Percentiles rank a stretch among this genome's conserved stretches.
Evolutionary conservation across 164 flowering plant genomes (phyloP).

Genomic region (Chimonanthus salicifolius): DNA sequence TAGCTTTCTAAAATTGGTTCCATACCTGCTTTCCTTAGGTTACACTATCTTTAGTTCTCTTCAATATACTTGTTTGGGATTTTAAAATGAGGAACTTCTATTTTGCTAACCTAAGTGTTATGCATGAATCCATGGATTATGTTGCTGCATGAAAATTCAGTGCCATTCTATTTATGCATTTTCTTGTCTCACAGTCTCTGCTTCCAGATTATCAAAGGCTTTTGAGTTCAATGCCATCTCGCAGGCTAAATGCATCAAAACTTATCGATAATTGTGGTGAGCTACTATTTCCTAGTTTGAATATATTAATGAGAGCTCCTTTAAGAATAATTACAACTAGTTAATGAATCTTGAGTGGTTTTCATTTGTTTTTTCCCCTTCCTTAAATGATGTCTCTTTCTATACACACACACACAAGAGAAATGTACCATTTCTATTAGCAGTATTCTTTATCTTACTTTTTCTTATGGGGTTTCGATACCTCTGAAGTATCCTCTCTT

Average conservation of each 20-base stretch:
- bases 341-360: background rate
- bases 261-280: constrained; percentile 92
- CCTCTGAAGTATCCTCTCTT: no score
- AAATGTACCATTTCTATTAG: background rate
- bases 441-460: no score
- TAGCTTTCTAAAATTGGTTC: no score
- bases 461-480: no score
- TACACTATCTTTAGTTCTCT: no score
- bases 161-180: constrained; percentile 34
- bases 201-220: constrained; percentile 99
- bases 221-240: constrained; percentile 85
- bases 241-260: constrained; percentile 91
- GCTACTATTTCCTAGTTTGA: constrained; percentile 17
- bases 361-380: background rate
- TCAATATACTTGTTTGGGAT: no score
- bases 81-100: background rate
- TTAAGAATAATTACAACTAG: background rate
- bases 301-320: background rate
- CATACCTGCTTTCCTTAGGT: no score
- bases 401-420: background rate
- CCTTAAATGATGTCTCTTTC: background rate
- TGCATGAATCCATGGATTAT: background rate
- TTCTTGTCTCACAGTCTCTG: constrained; percentile 81
- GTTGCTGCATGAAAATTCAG: constrained; percentile 9
- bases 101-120: background rate